Evolutionary conservation across 352 stramenopile genomes (phyloP), one percentile per base, ranked within the genome.

Genomic region (Globisporangium parvum): DNA sequence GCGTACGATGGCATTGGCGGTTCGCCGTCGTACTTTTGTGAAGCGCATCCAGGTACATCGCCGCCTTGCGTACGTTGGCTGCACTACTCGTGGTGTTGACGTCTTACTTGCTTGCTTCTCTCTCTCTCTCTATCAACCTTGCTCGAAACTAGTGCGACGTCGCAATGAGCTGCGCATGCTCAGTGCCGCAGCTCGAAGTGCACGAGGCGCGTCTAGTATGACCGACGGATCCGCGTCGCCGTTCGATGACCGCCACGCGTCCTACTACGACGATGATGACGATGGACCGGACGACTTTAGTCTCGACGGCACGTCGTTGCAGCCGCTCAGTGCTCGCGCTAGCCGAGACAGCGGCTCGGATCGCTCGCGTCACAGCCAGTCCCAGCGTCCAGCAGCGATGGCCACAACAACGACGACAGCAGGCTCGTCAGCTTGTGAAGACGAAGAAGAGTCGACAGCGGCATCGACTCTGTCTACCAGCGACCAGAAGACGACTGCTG

Each of bases 1-100:
- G 80, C 80, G 6, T 91, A 93, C 59, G 80, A 93, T 60, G 83
- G 80, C 1, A 77, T 90, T 53, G 80, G 80, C 35, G 83, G 80
- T 12, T 93, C 83, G 8, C 83, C 83, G 11, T 90, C 80, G 0
- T 91, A 88, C 42, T 92, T 86, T 55, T 88, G 70, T 55, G 80
- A 88, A 58, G 76, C 55, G 28, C 47, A 62, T 51, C 71, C 70
- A 70, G 67, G 70, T 77, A 66, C 47, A 47, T n/a, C 52, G 8
- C 9, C n/a, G 8, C 15, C 10, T 6, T 51, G 6, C 3, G 21
- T 39, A 6, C 20, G 24, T 12, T 39, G 15, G 15, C 4, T 51
- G 2, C 12, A 8, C 18, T 6, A 18, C 41, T 21, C 18, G 35
- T 28, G 18, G 1, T 33, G 9, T 18, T 14, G 14, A 42, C 47